Conservation (phyloP, 108 stramenopile species). For the Pseudonitzschia multiseries region DNA sequence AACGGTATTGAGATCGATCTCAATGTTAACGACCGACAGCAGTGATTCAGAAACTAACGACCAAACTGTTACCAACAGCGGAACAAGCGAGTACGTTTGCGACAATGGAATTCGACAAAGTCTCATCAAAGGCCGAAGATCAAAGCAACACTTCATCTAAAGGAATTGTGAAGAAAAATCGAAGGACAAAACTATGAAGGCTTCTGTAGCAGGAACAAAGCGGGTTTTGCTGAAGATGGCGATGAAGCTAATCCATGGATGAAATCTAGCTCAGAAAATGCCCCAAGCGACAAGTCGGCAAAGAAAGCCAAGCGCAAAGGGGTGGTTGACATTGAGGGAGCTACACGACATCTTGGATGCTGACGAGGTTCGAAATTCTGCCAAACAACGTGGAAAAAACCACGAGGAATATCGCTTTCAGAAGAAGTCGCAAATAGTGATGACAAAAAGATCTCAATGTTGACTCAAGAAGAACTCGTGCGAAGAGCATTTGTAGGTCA, state of each 20-base stretch:
- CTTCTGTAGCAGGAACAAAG: constrained; percentile 5
- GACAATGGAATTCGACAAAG: constrained; percentile 5
- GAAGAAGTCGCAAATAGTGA: neutral
- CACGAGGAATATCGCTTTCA: neutral
- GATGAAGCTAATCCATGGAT: constrained; percentile 43
- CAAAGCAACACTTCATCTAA: constrained; percentile 8
- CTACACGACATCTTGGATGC: constrained; percentile 28
- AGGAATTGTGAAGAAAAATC: neutral
- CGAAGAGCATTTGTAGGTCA: constrained; percentile 88
- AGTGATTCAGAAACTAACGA: constrained; percentile 31
- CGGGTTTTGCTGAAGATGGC: neutral
- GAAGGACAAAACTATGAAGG: constrained; percentile 10
- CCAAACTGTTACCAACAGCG: neutral
- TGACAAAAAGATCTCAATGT: constrained; percentile 31
- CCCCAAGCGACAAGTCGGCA: neutral
- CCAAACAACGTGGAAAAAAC: neutral
- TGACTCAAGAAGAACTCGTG: constrained; percentile 90
- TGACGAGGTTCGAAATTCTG: neutral
- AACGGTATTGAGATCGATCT: constrained; percentile 41
- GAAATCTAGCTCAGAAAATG: neutral
- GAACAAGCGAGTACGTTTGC: constrained; percentile 17
- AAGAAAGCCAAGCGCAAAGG: constrained; percentile 22
- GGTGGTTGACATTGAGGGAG: constrained; percentile 29
- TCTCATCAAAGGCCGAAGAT: neutral
- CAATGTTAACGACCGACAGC: constrained; percentile 5